A percentile compares a stretch with the other conserved stretches of the same genome.
phyloP scores from a whole-genome alignment of 2,329 filamentous ascomycete species.

The Parascedosporium putredinis region DNA sequence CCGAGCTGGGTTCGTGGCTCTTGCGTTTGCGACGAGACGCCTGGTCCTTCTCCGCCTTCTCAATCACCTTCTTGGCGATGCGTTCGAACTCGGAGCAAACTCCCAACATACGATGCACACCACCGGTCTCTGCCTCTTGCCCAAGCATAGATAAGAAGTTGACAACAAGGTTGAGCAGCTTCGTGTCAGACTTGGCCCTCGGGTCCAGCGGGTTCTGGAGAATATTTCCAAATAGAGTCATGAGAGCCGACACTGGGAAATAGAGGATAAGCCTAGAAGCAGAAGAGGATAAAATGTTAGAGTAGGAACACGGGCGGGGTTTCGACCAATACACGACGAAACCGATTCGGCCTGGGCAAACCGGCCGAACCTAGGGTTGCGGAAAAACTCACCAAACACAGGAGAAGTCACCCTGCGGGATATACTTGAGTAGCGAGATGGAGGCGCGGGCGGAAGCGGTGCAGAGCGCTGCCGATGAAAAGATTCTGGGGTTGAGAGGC shows the following conservation, averaged over 20 bases:
- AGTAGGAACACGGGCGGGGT: no score
- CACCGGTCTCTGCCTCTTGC: slow-evolving; percentile 81
- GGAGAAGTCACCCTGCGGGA: slow-evolving; percentile 86
- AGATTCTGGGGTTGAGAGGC: slow-evolving; percentile 86
- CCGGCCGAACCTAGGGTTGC: no score
- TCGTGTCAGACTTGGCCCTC: slow-evolving; percentile 76
- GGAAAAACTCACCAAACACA: slow-evolving; percentile 88
- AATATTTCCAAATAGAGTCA: slow-evolving; percentile 93
- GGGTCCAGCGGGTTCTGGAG: slow-evolving; percentile 89
- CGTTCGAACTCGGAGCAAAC: slow-evolving; percentile 95
- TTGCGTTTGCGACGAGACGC: slow-evolving; percentile 77
- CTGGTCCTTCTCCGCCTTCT: slow-evolving; percentile 81
- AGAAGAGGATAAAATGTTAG: background rate
- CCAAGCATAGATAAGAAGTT: slow-evolving; percentile 82
- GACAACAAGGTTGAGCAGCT: slow-evolving; percentile 86
- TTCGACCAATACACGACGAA: no score
- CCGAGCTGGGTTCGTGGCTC: slow-evolving; percentile 38
- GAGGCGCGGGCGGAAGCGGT: slow-evolving; percentile 87
- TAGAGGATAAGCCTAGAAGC: slow-evolving; percentile 70
- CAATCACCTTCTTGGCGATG: slow-evolving; percentile 81
- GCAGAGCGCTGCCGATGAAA: slow-evolving; percentile 85
- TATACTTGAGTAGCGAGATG: slow-evolving; percentile 89
- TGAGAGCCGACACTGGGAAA: slow-evolving; percentile 88
- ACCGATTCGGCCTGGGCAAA: no score
- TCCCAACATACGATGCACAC: slow-evolving; percentile 85